Evolutionary conservation across 352 stramenopile species (phyloP).

Genomic region (Pythium grandisporangium): DNA sequence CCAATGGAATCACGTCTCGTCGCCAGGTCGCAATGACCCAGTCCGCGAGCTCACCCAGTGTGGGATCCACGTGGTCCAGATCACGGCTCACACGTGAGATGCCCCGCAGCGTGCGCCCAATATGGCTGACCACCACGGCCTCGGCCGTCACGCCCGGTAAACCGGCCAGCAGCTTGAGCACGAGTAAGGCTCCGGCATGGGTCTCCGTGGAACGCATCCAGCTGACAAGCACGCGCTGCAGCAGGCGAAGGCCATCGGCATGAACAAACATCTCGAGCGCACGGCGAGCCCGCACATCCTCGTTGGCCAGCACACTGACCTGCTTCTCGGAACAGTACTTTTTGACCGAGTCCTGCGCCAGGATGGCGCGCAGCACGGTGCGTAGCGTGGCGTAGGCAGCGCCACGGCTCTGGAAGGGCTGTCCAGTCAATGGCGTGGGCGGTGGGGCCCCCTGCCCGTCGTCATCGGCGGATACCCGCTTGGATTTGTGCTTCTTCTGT

Average conservation of each 20-base stretch:
- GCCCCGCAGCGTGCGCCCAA: conserved; percentile 35
- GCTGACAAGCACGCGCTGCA: conserved; percentile 38
- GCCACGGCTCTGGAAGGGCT: conserved; percentile 36
- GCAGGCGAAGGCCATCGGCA: conserved; percentile 31
- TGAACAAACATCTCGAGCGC: conserved; percentile 55
- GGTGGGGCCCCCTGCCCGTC: conserved; percentile 12
- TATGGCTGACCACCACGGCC: conserved; percentile 38
- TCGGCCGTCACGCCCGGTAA: conserved; percentile 49
- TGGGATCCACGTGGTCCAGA: conserved; percentile 25
- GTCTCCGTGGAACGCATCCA: conserved; percentile 43
- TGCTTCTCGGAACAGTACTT: conserved; percentile 45
- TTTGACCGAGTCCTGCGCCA: conserved; percentile 39
- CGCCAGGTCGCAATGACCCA: conserved; percentile 61
- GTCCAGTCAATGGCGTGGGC: conserved; percentile 29
- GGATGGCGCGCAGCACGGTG: conserved; percentile 37
- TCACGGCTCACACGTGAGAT: conserved; percentile 30
- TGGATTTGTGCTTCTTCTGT: conserved; percentile 11
- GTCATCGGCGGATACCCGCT: conserved; percentile 3
- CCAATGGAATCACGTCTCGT: conserved; percentile 30
- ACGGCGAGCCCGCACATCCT: conserved; percentile 49
- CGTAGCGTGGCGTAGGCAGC: conserved; percentile 36
- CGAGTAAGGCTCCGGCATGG: conserved; percentile 30
- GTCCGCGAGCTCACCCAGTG: conserved; percentile 39
- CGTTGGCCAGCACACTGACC: conserved; percentile 40
- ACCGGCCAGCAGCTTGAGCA: conserved; percentile 44